These are phyloP conservation scores for Sporothrix dimorphospora DNA, from an alignment of 2,329 filamentous ascomycete genomes.

Conservation along the genomic window DNA sequence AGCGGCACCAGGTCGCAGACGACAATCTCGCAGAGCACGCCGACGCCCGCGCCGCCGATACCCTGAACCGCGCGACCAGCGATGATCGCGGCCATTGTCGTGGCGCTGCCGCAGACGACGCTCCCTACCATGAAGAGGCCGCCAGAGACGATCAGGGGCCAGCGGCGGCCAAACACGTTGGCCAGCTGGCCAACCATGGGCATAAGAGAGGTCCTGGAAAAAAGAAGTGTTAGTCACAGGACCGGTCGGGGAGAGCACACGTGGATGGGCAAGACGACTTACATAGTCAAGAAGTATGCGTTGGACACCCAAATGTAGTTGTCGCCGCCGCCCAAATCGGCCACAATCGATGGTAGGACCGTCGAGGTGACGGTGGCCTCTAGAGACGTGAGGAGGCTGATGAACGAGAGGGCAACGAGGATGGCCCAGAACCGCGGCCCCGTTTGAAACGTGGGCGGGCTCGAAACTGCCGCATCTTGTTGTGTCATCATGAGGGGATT, in stretches of 20 bases:
- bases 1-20: slow-evolving; percentile 39
- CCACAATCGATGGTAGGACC: neutral
- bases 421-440: slow-evolving; percentile 1
- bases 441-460: neutral
- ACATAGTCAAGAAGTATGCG: slow-evolving; percentile 6
- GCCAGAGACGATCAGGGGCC: neutral
- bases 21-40: slow-evolving; percentile 41
- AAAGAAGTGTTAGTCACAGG: too few species aligned
- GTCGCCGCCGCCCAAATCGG: neutral
- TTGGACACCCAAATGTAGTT: slow-evolving; percentile 13
- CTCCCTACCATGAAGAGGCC: neutral
- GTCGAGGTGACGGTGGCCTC: neutral
- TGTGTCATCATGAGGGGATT: neutral
- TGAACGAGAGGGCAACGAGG: neutral
- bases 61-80: slow-evolving; percentile 42
- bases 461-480: neutral
- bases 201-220: slow-evolving; percentile 6
- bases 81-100: slow-evolving; percentile 33
- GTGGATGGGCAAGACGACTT: too few species aligned
- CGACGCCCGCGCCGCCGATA: slow-evolving; percentile 41
- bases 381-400: neutral
- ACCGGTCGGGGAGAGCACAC: too few species aligned
- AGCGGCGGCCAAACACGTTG: slow-evolving; percentile 22
- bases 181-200: slow-evolving; percentile 20
- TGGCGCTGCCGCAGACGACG: neutral